Conservation (phyloP, 2,329 filamentous ascomycete species). For the Didymella pinodella region DNA sequence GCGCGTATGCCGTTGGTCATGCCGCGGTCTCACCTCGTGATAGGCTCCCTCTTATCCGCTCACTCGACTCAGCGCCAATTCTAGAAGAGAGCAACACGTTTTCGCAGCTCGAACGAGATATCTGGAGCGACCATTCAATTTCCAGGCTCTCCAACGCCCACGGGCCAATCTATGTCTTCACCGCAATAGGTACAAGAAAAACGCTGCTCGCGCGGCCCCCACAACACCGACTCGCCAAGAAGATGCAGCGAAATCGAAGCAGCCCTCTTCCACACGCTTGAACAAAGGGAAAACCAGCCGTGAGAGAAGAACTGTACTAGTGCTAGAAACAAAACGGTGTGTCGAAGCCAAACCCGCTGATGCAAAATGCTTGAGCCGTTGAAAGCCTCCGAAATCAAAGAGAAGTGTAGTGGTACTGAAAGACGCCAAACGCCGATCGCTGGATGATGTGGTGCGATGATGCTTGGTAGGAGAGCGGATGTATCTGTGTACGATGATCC, state of each 20-base stretch:
- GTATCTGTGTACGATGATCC: constrained; percentile 14
- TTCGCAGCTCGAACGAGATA: background rate
- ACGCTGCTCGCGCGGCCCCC: background rate
- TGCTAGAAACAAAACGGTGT: background rate
- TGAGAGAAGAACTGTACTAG: background rate
- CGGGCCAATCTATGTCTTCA: background rate
- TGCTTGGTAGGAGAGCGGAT: constrained; percentile 18
- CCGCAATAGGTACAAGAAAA: constrained; percentile 1
- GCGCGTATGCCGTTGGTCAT: no score
- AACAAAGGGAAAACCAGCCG: constrained; percentile 3
- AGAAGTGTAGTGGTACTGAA: constrained; percentile 7
- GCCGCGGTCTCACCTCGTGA: no score
- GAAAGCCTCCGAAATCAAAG: constrained; percentile 3
- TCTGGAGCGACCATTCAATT: constrained; percentile 1
- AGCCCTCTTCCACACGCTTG: constrained; percentile 4
- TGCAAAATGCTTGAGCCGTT: constrained; percentile 13
- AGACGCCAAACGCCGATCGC: constrained; percentile 41
- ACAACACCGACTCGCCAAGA: constrained; percentile 1
- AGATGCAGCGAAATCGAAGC: constrained; percentile 7
- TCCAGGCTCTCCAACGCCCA: background rate
- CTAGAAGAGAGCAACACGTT: background rate
- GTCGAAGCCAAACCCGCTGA: constrained; percentile 13
- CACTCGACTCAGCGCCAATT: no score
- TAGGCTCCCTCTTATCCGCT: no score
- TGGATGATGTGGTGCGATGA: constrained; percentile 32